Percentiles rank a stretch among this genome's conserved stretches.
Evolutionary conservation across 306 rosid genomes (phyloP).

Genomic region (Aeschynomene evenia): DNA sequence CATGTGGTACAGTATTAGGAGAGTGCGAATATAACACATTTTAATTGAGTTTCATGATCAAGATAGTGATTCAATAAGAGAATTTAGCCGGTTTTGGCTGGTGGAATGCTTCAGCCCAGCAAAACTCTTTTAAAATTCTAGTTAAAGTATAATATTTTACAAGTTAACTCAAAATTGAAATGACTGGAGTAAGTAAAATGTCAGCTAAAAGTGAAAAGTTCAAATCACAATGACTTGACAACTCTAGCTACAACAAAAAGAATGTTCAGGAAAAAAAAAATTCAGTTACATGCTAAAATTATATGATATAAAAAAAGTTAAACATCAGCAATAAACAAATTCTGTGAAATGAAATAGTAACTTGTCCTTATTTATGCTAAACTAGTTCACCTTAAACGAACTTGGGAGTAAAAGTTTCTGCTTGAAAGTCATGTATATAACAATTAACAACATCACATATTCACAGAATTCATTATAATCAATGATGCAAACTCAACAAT

Average conservation of each 20-base stretch:
- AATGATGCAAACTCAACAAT: constrained; percentile 11
- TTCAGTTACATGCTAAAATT: too few relatives aligned
- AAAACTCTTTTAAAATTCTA: too few relatives aligned
- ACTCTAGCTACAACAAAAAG: neutral
- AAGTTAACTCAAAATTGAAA: neutral
- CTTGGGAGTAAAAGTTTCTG: neutral
- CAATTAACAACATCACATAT: neutral
- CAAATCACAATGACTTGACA: neutral
- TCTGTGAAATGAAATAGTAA: neutral
- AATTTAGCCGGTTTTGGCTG: too few relatives aligned
- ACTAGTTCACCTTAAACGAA: neutral
- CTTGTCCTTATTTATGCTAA: neutral
- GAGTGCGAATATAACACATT: too few relatives aligned
- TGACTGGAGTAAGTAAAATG: neutral
- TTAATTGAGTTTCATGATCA: too few relatives aligned
- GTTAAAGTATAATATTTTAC: too few relatives aligned
- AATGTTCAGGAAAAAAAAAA: too few relatives aligned
- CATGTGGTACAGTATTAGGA: too few relatives aligned
- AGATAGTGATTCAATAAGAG: too few relatives aligned
- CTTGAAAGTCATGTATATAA: neutral
- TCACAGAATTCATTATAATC: neutral
- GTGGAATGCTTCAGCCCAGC: too few relatives aligned
- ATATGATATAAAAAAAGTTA: neutral
- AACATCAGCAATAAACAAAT: neutral
- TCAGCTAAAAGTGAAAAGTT: neutral